Conservation (phyloP, 306 rosid species). For the Fragaria iinumae region DNA sequence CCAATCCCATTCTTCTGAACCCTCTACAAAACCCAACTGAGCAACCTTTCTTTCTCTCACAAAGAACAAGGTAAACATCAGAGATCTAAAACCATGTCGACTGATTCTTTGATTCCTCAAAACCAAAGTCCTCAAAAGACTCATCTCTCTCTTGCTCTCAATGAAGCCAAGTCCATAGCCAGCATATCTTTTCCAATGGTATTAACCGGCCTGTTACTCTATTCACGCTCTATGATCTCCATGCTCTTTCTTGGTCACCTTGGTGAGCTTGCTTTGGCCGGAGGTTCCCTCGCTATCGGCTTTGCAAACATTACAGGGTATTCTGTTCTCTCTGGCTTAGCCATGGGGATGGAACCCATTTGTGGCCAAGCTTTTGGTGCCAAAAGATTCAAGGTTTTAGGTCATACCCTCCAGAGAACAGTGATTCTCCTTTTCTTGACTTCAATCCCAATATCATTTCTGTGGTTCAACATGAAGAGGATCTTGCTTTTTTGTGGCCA, state of each 20-base stretch:
- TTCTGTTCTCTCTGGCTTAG: conserved; percentile 84
- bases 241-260: conserved; percentile 86
- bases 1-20: not conserved
- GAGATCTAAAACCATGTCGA: conserved; percentile 10
- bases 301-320: conserved; percentile 90
- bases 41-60: not conserved
- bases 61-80: too few relatives aligned
- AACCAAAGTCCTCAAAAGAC: conserved; percentile 20
- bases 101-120: conserved; percentile 39
- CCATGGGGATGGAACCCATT: conserved; percentile 96
- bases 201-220: conserved; percentile 62
- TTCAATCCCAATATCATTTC: conserved; percentile 49
- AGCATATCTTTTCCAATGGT: conserved; percentile 68
- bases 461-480: conserved; percentile 70
- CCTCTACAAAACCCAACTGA: conserved; percentile 4
- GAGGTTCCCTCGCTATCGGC: conserved; percentile 83
- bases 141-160: conserved; percentile 30
- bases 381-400: conserved; percentile 66
- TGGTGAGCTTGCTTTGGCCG: conserved; percentile 68
- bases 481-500: conserved; percentile 66
- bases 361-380: conserved; percentile 97
- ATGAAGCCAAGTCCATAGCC: conserved; percentile 52
- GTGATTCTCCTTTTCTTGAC: conserved; percentile 58
- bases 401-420: conserved; percentile 68
- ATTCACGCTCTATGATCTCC: conserved; percentile 83